Evolutionary conservation across 768 basidiomycete species (phyloP), one percentile per base, ranked within the genome.

Genomic region (Hygrophorus russula): DNA sequence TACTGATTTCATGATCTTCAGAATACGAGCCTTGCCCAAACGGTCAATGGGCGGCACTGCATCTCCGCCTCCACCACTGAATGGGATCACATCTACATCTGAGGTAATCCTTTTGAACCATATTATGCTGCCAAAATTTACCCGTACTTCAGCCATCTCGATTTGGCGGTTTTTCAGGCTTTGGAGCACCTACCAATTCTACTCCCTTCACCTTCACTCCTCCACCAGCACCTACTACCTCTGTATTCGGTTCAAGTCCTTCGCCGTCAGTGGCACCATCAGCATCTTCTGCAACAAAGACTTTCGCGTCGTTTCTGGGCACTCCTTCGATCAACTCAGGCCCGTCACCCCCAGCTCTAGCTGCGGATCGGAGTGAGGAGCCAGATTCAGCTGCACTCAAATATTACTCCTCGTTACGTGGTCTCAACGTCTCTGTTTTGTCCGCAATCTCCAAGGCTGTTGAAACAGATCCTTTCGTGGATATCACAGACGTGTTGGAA

Each of bases 341-440:
- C 12, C 28, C 32, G 4, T 24, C 41, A 3, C 36, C 51, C 37
- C 18, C 48, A n/a, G 11, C 44, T 17, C 20, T 19, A 29, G 42
- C 51, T 14, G 18, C 52, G 36, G 38, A 53, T 4, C 42, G 56
- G 4, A 39, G 12, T 10, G 44, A 41, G 24, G 47, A 45, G 14
- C 35, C 49, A n/a, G 54, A 59, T 30, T 53, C 62, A 27, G 51
- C 53, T 18, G 66, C 69, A 29, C 51, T 75, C 12, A 73, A 74
- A 41, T 85, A 80, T 55, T 85, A 76, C 61, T 73, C 64, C 32
- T 73, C 76, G 18, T 69, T 88, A n/a, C 78, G 85, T 29, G 84
- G 83, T 11, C 68, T 88, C 33, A 88, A 88, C 53, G 59, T 71
- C 28, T 82, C 81, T 2, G 65, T 87, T 47, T 56, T 82, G 17